Percentiles rank a stretch among this genome's conserved stretches.
Evolutionary conservation across 176 grass and related monocot species (phyloP).

Genomic region (Poa annua): DNA sequence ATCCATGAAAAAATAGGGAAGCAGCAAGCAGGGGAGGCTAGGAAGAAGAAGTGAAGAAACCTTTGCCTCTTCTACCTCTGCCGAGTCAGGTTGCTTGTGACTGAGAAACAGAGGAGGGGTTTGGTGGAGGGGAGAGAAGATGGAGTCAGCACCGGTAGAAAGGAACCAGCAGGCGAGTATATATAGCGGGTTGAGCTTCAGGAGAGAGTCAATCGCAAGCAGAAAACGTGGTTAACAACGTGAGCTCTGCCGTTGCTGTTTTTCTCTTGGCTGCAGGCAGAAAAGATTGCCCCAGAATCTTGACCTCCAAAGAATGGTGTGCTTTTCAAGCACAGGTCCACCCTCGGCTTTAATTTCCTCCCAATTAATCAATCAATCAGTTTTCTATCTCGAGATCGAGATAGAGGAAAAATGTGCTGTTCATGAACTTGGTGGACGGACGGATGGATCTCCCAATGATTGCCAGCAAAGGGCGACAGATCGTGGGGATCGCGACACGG

Average conservation of each 20-base stretch:
- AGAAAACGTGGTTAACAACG: slow-evolving; percentile 22
- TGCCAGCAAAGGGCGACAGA: slow-evolving; percentile 52
- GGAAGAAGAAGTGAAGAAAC: slow-evolving; percentile 24
- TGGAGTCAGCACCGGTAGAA: slow-evolving; percentile 33
- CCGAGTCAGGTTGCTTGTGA: background rate
- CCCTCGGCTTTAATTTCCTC: too few relatives aligned
- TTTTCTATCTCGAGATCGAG: too few relatives aligned
- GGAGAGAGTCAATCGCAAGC: slow-evolving; percentile 6
- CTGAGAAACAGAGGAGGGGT: slow-evolving; percentile 21
- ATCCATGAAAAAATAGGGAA: slow-evolving; percentile 7
- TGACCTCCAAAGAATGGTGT: background rate
- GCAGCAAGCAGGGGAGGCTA: background rate
- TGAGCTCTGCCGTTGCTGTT: slow-evolving; percentile 29
- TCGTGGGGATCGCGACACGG: slow-evolving; percentile 61
- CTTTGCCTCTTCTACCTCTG: background rate
- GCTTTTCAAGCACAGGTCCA: too few relatives aligned
- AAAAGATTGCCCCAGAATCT: background rate
- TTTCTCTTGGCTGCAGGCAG: too few relatives aligned
- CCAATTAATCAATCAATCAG: background rate
- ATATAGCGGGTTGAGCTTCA: slow-evolving; percentile 50
- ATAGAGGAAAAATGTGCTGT: background rate
- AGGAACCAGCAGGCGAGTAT: slow-evolving; percentile 33
- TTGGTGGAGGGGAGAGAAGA: slow-evolving; percentile 15
- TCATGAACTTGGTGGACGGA: slow-evolving; percentile 24
- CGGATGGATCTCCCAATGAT: slow-evolving; percentile 65